Percentiles rank a stretch among this genome's conserved stretches.
Evolutionary conservation across 2,329 filamentous ascomycete species (phyloP).

Genomic region (Aureobasidium melanogenum): DNA sequence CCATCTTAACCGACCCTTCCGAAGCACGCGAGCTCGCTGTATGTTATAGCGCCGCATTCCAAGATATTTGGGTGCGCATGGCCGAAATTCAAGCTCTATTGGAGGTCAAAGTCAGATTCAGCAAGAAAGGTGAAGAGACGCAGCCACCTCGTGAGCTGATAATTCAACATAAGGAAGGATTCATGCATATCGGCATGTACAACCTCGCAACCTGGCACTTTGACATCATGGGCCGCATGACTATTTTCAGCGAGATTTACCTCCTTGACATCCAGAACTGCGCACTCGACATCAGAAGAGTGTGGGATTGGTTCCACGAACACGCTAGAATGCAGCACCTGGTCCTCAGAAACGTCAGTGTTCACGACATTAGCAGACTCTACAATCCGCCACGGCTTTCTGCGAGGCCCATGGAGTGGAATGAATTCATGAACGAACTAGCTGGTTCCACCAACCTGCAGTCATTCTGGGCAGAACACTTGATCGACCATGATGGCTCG

Average conservation of each 20-base stretch:
- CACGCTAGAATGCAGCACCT: background rate
- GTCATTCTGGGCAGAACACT: background rate
- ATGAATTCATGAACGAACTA: background rate
- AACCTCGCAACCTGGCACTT: background rate
- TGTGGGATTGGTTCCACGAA: background rate
- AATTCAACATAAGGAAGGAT: background rate
- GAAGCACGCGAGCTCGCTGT: background rate
- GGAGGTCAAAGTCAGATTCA: background rate
- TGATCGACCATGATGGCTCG: background rate
- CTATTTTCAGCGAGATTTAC: background rate
- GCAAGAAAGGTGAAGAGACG: background rate
- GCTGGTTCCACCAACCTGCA: background rate
- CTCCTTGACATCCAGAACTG: background rate
- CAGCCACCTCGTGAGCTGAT: background rate
- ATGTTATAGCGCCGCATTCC: background rate
- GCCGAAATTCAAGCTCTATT: background rate
- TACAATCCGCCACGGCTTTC: background rate
- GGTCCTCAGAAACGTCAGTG: background rate
- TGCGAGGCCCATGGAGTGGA: too few relatives aligned
- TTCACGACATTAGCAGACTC: background rate
- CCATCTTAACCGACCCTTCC: background rate
- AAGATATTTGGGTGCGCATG: background rate
- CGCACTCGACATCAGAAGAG: background rate
- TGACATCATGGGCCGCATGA: background rate
- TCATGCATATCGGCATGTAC: background rate